Base-by-base conservation (phyloP, 2,329 filamentous ascomycete genomes). In the Paecilomyces niveus region DNA sequence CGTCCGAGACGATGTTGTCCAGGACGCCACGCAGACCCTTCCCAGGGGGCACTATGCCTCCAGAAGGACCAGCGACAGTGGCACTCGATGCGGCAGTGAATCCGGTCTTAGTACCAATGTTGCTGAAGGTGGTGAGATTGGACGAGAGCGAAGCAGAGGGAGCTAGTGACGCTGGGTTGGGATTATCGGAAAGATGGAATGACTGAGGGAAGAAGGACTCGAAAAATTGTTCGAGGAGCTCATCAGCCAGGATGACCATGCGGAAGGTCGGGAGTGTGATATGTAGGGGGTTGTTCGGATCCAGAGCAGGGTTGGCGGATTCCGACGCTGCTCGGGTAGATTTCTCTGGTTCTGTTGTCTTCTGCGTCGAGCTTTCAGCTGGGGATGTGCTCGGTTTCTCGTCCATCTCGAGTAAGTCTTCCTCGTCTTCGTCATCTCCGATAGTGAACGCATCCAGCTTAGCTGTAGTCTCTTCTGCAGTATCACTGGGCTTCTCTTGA, bases 261-360 rank as follows among this genome's bases (percentile, higher is more conserved):
- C 94, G 89, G 82, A 99, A 99, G 0, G 94, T 99, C 0, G 94
- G 94, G 1, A 99, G 83, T 0, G 94, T 97, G 69, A 99, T 97
- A 72, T 97, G 89, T 0, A 99, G 83, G 6, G 94, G 94, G 63
- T 96, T 93, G 26, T 91, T 88, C 2, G 94, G 94, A 70, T 99
- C 92, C 3, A 99, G 83, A 0, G 94, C 94, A 8, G 88, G 86
- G 70, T 99, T 99, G 53, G 92, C 92, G 21, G 89, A 84, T 70
- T 91, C 87, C 1, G 88, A 86, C 67, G 86, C 83, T 7, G 87
- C 84, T 69, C 85, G 88, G 54, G 85, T 4, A 86, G 31, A 80
- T 80, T 55, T 73, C 51, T 63, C 70, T 50, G 74, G 68, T 64
- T 74, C 69, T 65, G 31, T 63, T 65, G 56, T 64, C 73, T 58